Evolutionary conservation across 2,329 filamentous ascomycete species (phyloP).

Genomic region (Fusarium abutilonis): DNA sequence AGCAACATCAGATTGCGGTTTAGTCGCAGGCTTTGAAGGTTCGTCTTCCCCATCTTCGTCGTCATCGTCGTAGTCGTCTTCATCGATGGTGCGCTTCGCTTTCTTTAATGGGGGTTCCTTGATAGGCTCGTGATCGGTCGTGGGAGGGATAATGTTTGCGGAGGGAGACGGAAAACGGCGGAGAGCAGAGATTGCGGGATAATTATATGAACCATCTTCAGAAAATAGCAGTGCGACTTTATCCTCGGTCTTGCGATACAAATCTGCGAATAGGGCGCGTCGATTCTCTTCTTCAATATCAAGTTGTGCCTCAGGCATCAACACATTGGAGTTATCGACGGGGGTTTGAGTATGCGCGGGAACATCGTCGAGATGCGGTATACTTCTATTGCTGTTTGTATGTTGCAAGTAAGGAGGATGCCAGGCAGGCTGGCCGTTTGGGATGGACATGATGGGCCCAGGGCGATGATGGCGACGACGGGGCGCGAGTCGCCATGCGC

Average conservation of each 20-base stretch:
- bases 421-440: slow-evolving; percentile 74
- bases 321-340: slow-evolving; percentile 58
- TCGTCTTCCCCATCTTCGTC: slow-evolving; percentile 74
- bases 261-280: slow-evolving; percentile 77
- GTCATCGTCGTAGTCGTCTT: slow-evolving; percentile 88
- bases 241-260: slow-evolving; percentile 80
- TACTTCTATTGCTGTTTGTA: slow-evolving; percentile 58
- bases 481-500: slow-evolving; percentile 67
- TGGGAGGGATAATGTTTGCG: slow-evolving; percentile 59
- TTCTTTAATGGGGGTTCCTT: slow-evolving; percentile 76
- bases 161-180: slow-evolving; percentile 54
- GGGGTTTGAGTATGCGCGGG: slow-evolving; percentile 61
- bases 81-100: slow-evolving; percentile 79
- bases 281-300: slow-evolving; percentile 75
- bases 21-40: slow-evolving; percentile 64
- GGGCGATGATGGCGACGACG: slow-evolving; percentile 60
- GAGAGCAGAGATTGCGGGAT: slow-evolving; percentile 64
- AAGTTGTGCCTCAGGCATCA: slow-evolving; percentile 69
- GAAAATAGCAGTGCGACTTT: slow-evolving; percentile 80
- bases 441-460: slow-evolving; percentile 70
- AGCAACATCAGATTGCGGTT: slow-evolving; percentile 60
- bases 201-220: slow-evolving; percentile 64
- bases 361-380: slow-evolving; percentile 71
- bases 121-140: slow-evolving; percentile 68
- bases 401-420: slow-evolving; percentile 65